phyloP scores from a whole-genome alignment of 371 early-diverging fungal species.

The Neoconidiobolus thromboides region DNA sequence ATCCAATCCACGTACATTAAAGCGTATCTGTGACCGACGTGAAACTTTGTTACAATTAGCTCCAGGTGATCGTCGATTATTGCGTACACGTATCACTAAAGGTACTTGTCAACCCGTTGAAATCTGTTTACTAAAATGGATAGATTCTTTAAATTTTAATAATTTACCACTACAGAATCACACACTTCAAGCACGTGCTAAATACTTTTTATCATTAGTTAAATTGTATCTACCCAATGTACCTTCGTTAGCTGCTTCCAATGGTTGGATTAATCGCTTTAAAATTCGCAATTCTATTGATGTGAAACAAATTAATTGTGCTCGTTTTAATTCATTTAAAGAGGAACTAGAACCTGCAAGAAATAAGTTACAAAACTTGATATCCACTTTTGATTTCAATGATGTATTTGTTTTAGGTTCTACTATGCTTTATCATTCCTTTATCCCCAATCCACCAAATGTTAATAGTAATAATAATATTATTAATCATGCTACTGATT shows the following conservation, averaged over 20 bases:
- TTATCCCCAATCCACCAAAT: neutral
- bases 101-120: neutral
- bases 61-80: neutral
- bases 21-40: neutral
- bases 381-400: neutral
- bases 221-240: constrained; percentile 1
- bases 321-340: neutral
- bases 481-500: too few relatives aligned
- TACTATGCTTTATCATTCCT: neutral
- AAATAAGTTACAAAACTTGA: neutral
- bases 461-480: too few relatives aligned
- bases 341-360: neutral
- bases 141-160: neutral
- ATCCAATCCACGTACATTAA: neutral
- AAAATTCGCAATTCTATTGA: constrained; percentile 1
- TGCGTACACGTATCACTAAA: neutral
- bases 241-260: neutral
- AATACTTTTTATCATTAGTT: constrained; percentile 3
- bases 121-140: neutral
- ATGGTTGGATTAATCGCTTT: neutral
- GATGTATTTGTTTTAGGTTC: neutral
- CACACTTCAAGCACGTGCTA: neutral
- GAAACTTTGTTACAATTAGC: neutral
- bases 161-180: neutral
- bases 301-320: neutral